phyloP scores from a whole-genome alignment of 108 stramenopile species.

The Skeletonema marinoi region DNA sequence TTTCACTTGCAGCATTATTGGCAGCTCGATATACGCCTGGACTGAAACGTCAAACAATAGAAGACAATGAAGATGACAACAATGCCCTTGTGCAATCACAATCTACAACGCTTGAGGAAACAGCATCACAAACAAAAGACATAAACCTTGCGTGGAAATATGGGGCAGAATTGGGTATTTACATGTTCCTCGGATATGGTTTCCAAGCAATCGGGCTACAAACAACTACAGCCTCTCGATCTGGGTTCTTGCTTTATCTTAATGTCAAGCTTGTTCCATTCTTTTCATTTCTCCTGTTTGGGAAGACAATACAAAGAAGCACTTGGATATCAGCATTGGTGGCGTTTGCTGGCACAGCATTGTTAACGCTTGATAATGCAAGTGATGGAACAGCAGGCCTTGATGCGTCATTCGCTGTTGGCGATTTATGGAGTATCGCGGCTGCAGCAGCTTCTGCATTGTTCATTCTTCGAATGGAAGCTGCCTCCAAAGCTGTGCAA shows the following conservation, averaged over 20 bases:
- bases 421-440: conserved; percentile 82
- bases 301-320: conserved; percentile 45
- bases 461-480: conserved; percentile 85
- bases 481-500: conserved; percentile 54
- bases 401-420: conserved; percentile 46
- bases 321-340: conserved; percentile 78
- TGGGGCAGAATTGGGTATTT: conserved; percentile 79
- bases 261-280: conserved; percentile 92
- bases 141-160: conserved; percentile 56
- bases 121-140: background rate
- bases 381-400: conserved; percentile 5
- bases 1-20: conserved; percentile 67
- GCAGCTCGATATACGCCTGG: conserved; percentile 63
- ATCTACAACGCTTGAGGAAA: background rate
- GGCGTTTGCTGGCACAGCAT: conserved; percentile 78
- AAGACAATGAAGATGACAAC: background rate
- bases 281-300: conserved; percentile 67
- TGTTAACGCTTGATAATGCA: conserved; percentile 65
- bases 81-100: background rate
- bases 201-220: conserved; percentile 87
- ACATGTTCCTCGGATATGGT: conserved; percentile 88
- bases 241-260: conserved; percentile 85
- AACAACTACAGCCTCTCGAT: conserved; percentile 82
- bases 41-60: conserved; percentile 2
- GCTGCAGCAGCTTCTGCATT: conserved; percentile 85